phyloP scores from a whole-genome alignment of 2,329 filamentous ascomycete genomes.

The Rutstroemia sp. region DNA sequence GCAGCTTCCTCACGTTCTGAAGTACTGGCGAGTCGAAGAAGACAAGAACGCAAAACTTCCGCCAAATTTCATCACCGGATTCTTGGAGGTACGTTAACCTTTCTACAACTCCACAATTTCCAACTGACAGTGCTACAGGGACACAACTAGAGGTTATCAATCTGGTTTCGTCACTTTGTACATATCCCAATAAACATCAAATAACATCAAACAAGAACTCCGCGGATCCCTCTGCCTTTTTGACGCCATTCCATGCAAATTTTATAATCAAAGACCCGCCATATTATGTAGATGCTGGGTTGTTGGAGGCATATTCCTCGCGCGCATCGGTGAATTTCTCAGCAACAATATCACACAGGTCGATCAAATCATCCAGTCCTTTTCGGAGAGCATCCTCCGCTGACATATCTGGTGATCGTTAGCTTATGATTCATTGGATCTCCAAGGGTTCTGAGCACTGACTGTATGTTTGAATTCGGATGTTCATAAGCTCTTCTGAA shows the following conservation, averaged over 20 bases:
- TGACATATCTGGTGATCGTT: constrained; percentile 54
- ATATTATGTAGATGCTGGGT: constrained; percentile 5
- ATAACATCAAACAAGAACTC: constrained; percentile 13
- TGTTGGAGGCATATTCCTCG: constrained; percentile 36
- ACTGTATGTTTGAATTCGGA: constrained; percentile 97
- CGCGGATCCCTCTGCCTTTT: constrained; percentile 11
- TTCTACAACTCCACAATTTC: constrained; percentile 81
- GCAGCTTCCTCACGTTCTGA: constrained; percentile 90
- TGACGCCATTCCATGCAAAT: constrained; percentile 26
- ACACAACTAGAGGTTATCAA: constrained; percentile 25
- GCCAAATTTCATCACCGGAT: constrained; percentile 85
- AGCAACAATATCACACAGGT: constrained; percentile 87
- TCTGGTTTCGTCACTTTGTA: constrained; percentile 25
- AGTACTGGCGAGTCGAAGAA: constrained; percentile 89
- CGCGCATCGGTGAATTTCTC: constrained; percentile 74
- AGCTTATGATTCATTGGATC: constrained; percentile 5
- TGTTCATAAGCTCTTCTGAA: constrained; percentile 92
- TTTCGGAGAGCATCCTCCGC: constrained; percentile 85
- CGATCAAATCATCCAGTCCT: constrained; percentile 79
- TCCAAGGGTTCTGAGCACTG: constrained; percentile 30
- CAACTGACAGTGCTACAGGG: constrained; percentile 32
- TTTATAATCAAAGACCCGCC: constrained; percentile 2
- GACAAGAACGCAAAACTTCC: constrained; percentile 70
- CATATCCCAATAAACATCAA: constrained; percentile 27
- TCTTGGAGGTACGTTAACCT: constrained; percentile 68